Base-by-base conservation (phyloP, 2,329 filamentous ascomycete species). In the Echinosphaeria canescens region DNA sequence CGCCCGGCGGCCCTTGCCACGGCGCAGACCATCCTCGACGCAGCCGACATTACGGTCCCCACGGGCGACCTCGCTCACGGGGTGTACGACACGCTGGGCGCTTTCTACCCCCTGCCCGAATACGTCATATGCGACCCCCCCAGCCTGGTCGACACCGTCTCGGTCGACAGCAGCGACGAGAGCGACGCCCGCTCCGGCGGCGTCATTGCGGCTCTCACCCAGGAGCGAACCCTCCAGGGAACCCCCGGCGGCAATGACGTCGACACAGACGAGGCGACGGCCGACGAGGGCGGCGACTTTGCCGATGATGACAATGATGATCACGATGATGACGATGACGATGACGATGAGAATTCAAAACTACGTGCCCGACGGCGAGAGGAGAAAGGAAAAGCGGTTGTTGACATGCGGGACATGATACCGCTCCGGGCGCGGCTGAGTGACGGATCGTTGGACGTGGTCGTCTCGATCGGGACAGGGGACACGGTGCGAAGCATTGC, bases 21-120 rank as follows among this genome's bases (percentile, higher is more conserved):
- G 3, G 84, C 84, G 5, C 82, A 93, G 51, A 66, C 62, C 29
- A 75, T 93, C 30, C 51, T 93, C 5, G 68, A 75, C 39, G 82
- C 82, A 2, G 74, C 70, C 7, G 81, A 73, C 14, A 62, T 84
- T 17, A 81, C 74, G 0, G 49, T 82, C 10, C 75, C 76, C 1
- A 76, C 72, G 0, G 76, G 78, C 1, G 62, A 81, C 38, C 47
- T 84, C 13, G 64, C 65, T 22, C 66, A 76, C 29, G 75, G 75
- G 8, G 70, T 60, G 12, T 85, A 81, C 38, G 78, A 84, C 42
- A 50, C 65, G 20, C 53, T 70, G 26, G 76, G 76, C 2, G 71
- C 67, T 31, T 62, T 73, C 30, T 85, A 85, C 40, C 52, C 62
- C 5, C 42, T 84, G 8, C 70, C 75, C 0, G 62, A 71, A 41